Evolutionary conservation across 2,329 filamentous ascomycete species (phyloP).

Genomic region (Annulohypoxylon truncatum): DNA sequence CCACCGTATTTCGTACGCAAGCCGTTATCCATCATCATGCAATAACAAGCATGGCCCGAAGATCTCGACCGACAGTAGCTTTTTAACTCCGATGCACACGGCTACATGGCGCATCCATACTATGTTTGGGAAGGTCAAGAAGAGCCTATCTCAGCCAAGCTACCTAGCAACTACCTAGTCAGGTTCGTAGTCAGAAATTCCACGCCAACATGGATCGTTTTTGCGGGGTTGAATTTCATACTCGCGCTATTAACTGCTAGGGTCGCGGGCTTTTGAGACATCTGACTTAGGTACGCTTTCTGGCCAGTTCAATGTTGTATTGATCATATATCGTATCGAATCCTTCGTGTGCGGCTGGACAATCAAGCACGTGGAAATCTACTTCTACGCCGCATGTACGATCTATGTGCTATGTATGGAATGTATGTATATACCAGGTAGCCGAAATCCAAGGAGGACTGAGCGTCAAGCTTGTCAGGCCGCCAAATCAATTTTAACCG

Average conservation of each 20-base stretch:
- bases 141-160: neutral
- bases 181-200: constrained; percentile 5
- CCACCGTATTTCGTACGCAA: constrained; percentile 17
- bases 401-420: neutral
- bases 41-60: constrained; percentile 10
- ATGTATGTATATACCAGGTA: neutral
- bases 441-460: neutral
- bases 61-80: constrained; percentile 10
- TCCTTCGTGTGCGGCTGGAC: constrained; percentile 3
- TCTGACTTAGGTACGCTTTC: neutral
- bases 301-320: neutral
- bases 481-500: neutral
- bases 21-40: constrained; percentile 31
- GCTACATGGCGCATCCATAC: neutral
- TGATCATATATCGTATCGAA: constrained; percentile 8
- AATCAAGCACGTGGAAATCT: constrained; percentile 29
- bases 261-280: constrained; percentile 7
- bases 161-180: neutral
- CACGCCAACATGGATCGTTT: constrained; percentile 13
- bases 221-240: constrained; percentile 27
- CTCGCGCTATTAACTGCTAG: constrained; percentile 7
- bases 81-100: constrained; percentile 5
- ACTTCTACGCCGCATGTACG: too few relatives aligned
- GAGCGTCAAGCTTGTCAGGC: neutral
- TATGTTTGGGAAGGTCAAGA: constrained; percentile 4